A percentile compares a stretch with the other conserved stretches of the same genome.
These are phyloP conservation scores for Anisodus acutangulus DNA, from an alignment of 257 asterid genomes.

Conservation along the genomic window DNA sequence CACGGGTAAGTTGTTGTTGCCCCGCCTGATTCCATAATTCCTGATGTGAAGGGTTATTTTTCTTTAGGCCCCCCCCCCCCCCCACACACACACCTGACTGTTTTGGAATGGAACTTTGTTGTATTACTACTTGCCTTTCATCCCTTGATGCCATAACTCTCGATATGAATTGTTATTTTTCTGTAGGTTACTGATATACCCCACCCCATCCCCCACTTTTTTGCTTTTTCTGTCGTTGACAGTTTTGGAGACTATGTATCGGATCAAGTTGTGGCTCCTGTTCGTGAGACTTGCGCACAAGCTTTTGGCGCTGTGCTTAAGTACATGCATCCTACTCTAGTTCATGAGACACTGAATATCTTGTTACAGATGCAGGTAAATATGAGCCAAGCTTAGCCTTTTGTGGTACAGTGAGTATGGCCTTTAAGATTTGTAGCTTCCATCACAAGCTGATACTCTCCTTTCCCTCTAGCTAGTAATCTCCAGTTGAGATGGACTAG, in stretches of 20 bases:
- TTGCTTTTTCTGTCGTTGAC: slow-evolving; percentile 38
- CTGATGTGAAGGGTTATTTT: not conserved
- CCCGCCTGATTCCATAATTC: not conserved
- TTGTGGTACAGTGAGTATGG: slow-evolving; percentile 15
- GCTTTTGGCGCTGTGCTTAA: slow-evolving; percentile 97
- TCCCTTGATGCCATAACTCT: not conserved
- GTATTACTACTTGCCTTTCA: slow-evolving; percentile 7
- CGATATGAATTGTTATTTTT: not conserved
- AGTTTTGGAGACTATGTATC: slow-evolving; percentile 99
- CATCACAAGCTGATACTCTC: not conserved
- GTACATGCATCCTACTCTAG: slow-evolving; percentile 88
- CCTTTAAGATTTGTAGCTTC: not conserved
- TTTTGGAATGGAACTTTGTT: slow-evolving; percentile 11
- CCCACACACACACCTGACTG: not conserved
- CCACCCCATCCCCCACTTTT: not conserved
- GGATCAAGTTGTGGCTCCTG: slow-evolving; percentile 99
- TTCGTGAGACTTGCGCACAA: slow-evolving; percentile 99
- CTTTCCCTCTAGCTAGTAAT: not conserved
- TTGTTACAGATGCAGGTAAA: slow-evolving; percentile 97
- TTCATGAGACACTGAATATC: slow-evolving; percentile 73
- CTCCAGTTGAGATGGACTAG: not conserved
- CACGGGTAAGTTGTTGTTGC: not conserved
- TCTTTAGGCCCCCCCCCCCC: not conserved
- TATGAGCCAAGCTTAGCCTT: slow-evolving; percentile 36
- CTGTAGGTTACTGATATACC: not conserved